Base-by-base conservation (phyloP, 1,284 basidiomycete species). In the Cryptococcus jaspeensis region DNA sequence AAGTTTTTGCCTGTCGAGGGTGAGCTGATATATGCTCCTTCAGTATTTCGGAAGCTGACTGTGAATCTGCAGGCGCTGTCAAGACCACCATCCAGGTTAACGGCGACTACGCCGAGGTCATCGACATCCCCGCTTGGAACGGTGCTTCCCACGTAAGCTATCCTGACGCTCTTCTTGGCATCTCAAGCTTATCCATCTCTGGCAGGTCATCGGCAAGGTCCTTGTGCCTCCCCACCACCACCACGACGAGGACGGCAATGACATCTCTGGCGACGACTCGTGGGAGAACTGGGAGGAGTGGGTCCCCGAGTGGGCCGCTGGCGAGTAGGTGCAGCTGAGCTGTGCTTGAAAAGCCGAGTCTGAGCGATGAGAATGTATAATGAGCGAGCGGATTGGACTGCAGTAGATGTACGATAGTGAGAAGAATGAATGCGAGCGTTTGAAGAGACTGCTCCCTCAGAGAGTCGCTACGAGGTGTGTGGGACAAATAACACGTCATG, bases 201-300 rank as follows among this genome's bases (percentile, higher is more conserved):
- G 83, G 22, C 85, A 88, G 71, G 74, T 83, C 25, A 63, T 88
- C 36, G 73, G 79, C 48, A 75, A 73, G 52, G 66, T 87, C 23
- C 77, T 87, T 40, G 79, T 83, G 66, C 85, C 86, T 39, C 72
- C 77, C 57, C 71, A 73, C 60, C 62, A 71, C 52, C 70, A 77
- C 56, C 67, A 72, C 40, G 63, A 75, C 55, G 56, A 69, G 37
- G 60, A 72, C 28, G 70, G 65, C 35, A 63, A 67, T 37, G 70
- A 76, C 18, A 59, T 74, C 20, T 65, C 76, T 39, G 62, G 69
- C 20, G 38, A 50, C 13, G 74, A 77, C 64, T 45, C 63, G 6
- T 87, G 84, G 84, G 78, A 81, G 35, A 80, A 82, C 59, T 87
- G 87, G 86, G 83, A 87, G 72, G 80, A 83, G 13, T 57, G 71